Base-by-base conservation (phyloP, 2,329 filamentous ascomycete genomes). In the Ceratocystis huliohia region DNA sequence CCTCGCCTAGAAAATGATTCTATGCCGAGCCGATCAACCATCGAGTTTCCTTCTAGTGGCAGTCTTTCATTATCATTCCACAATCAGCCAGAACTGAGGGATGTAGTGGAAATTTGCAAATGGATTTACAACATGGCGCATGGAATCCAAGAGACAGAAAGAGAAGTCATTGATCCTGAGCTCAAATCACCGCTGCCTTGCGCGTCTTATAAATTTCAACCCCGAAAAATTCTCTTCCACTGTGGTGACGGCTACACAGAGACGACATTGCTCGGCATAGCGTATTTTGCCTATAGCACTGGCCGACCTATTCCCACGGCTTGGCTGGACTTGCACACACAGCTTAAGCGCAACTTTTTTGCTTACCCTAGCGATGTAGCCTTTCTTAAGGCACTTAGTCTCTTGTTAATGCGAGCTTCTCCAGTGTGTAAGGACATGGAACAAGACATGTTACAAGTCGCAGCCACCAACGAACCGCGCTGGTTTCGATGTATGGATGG, bases 161-260 rank as follows among this genome's bases (percentile, higher is more conserved):
- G 45, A n/a, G 44, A 25, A 25, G 61, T 30, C 13, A 44, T 15
- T 2, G 37, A 37, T 37, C 6, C 46, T 7, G 50, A 45, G 13
- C 30, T 41, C 22, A 22, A 67, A 2, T 64, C 48, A 63, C 37
- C 72, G 75, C 68, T 70, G 71, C 15, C 71, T 69, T 1, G 70
- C 70, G 53, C 10, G 44, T 53, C 25, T 59, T 66, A 68, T 64
- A 71, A 64, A 20, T 45, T 65, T 28, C 75, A 76, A 44, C 79
- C 84, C 66, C 80, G 85, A 69, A 91, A 86, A 73, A 84, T 97
- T 44, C 82, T 97, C 41, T 89, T 99, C 50, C 93, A 97, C 75
- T 97, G 94, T 74, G 87, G 88, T 1, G 94, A 99, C 74, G 94
- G 94, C 20, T 99, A 99, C 72, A 99, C 94, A 0, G 94, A 99